Base-by-base conservation (phyloP, 2,329 filamentous ascomycete genomes). In the Neopestalotiopsis sp. region DNA sequence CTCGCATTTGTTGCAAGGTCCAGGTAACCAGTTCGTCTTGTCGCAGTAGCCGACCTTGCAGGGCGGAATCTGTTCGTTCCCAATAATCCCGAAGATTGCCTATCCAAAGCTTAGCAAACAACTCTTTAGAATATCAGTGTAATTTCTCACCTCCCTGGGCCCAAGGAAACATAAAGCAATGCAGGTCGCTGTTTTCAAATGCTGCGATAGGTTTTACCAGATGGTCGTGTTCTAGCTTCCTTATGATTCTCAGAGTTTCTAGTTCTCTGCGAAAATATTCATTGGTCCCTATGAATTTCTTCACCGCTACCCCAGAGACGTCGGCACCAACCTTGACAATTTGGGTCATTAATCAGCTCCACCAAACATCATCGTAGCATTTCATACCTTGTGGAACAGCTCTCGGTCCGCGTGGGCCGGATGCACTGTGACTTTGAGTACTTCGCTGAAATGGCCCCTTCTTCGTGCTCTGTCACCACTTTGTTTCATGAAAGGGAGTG, bases 171-270 rank as follows among this genome's bases (percentile, higher is more conserved):
- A 60, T 28, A 28, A 60, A 28, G 30, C 58, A 60, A 4, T 34
- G 58, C 4, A 30, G 20, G n/a, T 17, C 28, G 6, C 58, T n/a
- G 14, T 34, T 28, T 28, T 60, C 58, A 28, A 30, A 60, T 34
- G 58, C 58, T n/a, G 58, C 58, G 14, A 60, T 60, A n/a, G 58
- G 58, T 60, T 60, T 60, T 17, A 60, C 28, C 24, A 60, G 58
- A 60, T 60, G 58, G 2, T 56, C 49, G 20, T 56, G 49, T 13
- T 56, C 49, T 13, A 56, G 49, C 6, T 56, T 6, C 20, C 14
- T 56, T 9, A 56, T 56, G 4, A 56, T 56, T 56, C 13, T 17
- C 14, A 56, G 20, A 10, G 49, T 56, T 24, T 56, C 49, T 13
- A 10, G 14, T 56, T 56, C 49, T 24, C 49, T 56, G 6, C 20